A percentile compares a stretch with the other conserved stretches of the same genome.
phyloP scores from a whole-genome alignment of 139 green algal genomes.

The Deuterostichococcus epilithicus region DNA sequence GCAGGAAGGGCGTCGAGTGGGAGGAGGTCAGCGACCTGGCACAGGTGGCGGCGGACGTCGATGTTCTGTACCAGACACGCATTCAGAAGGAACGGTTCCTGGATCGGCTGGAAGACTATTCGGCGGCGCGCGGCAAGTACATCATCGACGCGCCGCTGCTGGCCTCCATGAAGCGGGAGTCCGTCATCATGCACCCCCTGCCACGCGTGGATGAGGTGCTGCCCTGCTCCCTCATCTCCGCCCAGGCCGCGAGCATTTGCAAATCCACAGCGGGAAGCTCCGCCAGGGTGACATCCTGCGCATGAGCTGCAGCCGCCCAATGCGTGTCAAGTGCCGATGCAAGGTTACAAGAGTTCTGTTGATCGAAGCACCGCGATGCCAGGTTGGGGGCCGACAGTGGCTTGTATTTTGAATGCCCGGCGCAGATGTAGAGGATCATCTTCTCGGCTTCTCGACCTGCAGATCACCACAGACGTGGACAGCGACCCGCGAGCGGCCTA shows the following conservation, averaged over 20 bases:
- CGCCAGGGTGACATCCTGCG: too few species aligned
- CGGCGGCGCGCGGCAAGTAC: conserved; percentile 81
- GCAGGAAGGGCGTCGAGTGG: conserved; percentile 66
- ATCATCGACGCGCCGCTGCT: conserved; percentile 89
- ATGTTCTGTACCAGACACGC: conserved; percentile 97
- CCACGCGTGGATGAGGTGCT: conserved; percentile 92
- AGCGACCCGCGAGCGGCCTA: conserved; percentile 91
- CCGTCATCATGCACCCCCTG: conserved; percentile 96
- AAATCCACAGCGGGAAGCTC: too few species aligned
- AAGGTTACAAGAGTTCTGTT: too few species aligned
- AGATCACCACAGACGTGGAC: conserved; percentile 93
- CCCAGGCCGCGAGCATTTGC: too few species aligned
- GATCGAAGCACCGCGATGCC: too few species aligned
- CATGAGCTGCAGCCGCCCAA: too few species aligned
- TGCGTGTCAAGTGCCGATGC: too few species aligned
- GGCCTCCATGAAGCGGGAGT: conserved; percentile 67
- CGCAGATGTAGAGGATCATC: too few species aligned
- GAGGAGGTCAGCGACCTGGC: conserved; percentile 76
- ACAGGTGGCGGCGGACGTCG: conserved; percentile 66
- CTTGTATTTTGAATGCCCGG: too few species aligned
- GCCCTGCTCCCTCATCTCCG: not conserved
- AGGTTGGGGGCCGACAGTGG: too few species aligned
- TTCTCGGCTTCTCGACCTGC: not conserved
- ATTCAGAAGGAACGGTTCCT: conserved; percentile 98
- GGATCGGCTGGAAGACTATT: conserved; percentile 72